Conservation (phyloP, 140 eudicot species). For the Senecio squalidus region DNA sequence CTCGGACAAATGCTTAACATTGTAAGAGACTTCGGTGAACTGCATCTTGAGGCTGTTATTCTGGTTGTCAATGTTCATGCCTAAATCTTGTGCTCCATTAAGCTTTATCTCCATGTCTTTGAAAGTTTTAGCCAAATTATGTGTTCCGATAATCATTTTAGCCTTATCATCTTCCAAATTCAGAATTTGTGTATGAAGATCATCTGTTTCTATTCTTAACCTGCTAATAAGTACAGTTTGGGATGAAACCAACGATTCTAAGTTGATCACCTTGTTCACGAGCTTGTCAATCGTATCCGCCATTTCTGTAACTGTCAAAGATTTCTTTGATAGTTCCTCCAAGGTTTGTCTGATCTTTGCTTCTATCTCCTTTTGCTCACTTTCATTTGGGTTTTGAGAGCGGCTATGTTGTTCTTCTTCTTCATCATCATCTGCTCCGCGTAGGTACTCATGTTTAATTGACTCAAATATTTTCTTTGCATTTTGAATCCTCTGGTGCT, state of each 20-base stretch:
- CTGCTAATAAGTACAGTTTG: constrained; percentile 64
- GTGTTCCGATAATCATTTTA: constrained; percentile 25
- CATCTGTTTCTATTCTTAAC: constrained; percentile 61
- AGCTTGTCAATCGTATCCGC: constrained; percentile 82
- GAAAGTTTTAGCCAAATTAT: constrained; percentile 35
- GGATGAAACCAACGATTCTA: constrained; percentile 63
- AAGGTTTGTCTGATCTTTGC: constrained; percentile 26
- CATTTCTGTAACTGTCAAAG: constrained; percentile 62
- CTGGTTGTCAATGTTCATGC: constrained; percentile 39
- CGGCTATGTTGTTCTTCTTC: not conserved
- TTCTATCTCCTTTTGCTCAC: constrained; percentile 19
- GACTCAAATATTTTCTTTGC: constrained; percentile 40
- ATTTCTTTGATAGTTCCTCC: constrained; percentile 21
- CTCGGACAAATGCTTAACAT: constrained; percentile 47
- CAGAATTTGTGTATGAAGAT: constrained; percentile 60
- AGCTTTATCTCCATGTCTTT: constrained; percentile 59
- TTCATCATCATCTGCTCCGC: not conserved
- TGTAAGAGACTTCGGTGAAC: constrained; percentile 47
- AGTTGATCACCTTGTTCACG: constrained; percentile 57
- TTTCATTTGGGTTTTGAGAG: not conserved
- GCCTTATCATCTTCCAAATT: constrained; percentile 63
- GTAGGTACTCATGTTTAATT: constrained; percentile 27
- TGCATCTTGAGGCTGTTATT: constrained; percentile 40
- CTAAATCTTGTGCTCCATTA: constrained; percentile 40
- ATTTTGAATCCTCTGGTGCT: constrained; percentile 37